These are phyloP conservation scores for Tolypocladium endophyticum DNA, from an alignment of 2,329 filamentous ascomycete genomes.

Conservation along the genomic window DNA sequence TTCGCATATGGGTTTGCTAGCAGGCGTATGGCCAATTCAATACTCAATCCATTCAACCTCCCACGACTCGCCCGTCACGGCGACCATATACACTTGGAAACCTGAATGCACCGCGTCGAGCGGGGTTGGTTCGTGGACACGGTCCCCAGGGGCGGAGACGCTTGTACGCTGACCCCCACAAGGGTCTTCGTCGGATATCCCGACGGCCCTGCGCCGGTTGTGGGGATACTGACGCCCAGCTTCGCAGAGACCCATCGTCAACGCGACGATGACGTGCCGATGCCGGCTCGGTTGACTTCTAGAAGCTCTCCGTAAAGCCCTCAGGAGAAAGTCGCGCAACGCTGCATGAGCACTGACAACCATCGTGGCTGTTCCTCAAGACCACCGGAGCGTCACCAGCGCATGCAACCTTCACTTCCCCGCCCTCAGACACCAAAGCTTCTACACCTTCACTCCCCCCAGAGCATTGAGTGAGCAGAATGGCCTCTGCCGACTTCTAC, in stretches of 20 bases:
- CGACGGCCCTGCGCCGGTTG: neutral
- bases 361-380: neutral
- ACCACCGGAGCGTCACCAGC: neutral
- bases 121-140: neutral
- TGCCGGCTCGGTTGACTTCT: neutral
- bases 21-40: too few species aligned
- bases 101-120: neutral
- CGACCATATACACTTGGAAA: neutral
- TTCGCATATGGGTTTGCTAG: too few species aligned
- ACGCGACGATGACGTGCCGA: neutral
- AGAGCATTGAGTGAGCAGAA: neutral
- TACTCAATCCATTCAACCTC: neutral
- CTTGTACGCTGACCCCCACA: neutral
- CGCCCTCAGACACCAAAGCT: neutral
- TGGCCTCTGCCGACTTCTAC: slow-evolving; percentile 12
- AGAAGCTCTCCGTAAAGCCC: neutral
- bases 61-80: neutral
- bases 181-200: neutral
- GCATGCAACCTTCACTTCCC: neutral
- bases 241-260: neutral
- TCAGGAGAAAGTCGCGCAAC: neutral
- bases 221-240: neutral
- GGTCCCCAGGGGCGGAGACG: neutral
- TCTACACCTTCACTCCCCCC: neutral
- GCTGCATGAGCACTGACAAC: neutral